These are phyloP conservation scores for Saturnispora mendoncae DNA, from an alignment of 805 yeast species.

Conservation along the genomic window DNA sequence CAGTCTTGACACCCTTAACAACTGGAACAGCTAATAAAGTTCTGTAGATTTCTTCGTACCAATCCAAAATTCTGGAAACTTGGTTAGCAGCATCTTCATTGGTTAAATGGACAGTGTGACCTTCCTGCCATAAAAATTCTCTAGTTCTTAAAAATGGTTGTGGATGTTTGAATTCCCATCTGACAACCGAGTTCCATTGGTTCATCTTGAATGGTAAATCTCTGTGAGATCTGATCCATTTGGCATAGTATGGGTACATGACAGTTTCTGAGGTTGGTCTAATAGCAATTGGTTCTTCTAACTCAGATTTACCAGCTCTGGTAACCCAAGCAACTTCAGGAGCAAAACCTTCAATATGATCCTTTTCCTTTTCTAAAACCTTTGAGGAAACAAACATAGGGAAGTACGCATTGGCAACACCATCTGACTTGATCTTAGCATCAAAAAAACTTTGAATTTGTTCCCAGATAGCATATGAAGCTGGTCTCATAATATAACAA, in stretches of 20 bases:
- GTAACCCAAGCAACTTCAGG: conserved; percentile 99
- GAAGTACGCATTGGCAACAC: conserved; percentile 93
- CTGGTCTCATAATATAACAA: conserved; percentile 95
- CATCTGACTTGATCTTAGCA: conserved; percentile 68
- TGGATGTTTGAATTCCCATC: conserved; percentile 99
- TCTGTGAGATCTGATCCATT: conserved; percentile 98
- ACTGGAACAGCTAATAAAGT: conserved; percentile 97
- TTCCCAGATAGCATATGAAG: conserved; percentile 94
- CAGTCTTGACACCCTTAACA: conserved; percentile 89
- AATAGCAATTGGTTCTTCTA: conserved; percentile 97
- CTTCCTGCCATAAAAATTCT: conserved; percentile 99
- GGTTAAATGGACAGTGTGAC: conserved; percentile 95
- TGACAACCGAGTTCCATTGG: conserved; percentile 99
- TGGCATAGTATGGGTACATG: conserved; percentile 98
- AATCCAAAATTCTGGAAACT: conserved; percentile 77
- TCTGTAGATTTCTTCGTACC: conserved; percentile 76
- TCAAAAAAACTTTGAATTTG: conserved; percentile 83
- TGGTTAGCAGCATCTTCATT: conserved; percentile 72
- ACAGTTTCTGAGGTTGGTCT: conserved; percentile 99
- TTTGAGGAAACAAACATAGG: conserved; percentile 95
- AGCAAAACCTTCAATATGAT: conserved; percentile 97
- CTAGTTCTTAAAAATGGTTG: conserved; percentile 98
- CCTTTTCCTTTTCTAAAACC: conserved; percentile 95
- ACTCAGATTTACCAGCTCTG: conserved; percentile 84
- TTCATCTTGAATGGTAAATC: conserved; percentile 93